Evolutionary conservation across 2,329 filamentous ascomycete genomes (phyloP).

Genomic region (Tothia fuscella): DNA sequence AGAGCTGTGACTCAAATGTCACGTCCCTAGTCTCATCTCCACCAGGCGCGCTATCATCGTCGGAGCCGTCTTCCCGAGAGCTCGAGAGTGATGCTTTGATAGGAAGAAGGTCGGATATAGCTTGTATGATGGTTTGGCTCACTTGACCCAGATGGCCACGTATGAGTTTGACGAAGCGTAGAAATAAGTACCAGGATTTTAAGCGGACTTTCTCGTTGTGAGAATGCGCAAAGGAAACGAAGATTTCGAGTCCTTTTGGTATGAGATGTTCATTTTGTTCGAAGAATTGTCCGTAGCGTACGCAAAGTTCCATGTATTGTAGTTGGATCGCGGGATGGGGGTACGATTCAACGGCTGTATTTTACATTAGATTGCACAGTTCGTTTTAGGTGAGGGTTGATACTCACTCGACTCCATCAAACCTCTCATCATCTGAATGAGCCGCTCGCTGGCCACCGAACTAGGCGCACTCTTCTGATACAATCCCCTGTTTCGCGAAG

Average conservation of each 20-base stretch:
- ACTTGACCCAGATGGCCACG: conserved; percentile 75
- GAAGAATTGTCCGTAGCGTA: conserved; percentile 87
- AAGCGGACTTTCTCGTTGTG: conserved; percentile 76
- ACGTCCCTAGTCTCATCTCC: conserved; percentile 46
- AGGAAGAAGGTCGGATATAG: conserved; percentile 73
- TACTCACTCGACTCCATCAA: conserved; percentile 80
- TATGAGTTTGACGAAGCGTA: conserved; percentile 81
- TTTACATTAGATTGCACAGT: background rate
- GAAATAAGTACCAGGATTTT: conserved; percentile 94
- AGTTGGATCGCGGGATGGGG: conserved; percentile 84
- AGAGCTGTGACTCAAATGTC: conserved; percentile 84
- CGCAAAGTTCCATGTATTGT: conserved; percentile 97
- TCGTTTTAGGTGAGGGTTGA: background rate
- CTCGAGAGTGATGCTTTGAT: conserved; percentile 83
- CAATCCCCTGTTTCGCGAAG: conserved; percentile 77
- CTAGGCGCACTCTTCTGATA: conserved; percentile 76
- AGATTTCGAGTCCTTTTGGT: conserved; percentile 77
- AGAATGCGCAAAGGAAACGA: conserved; percentile 82
- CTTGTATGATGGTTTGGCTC: conserved; percentile 81
- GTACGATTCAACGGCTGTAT: conserved; percentile 65
- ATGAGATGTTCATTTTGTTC: conserved; percentile 73
- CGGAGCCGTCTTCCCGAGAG: conserved; percentile 73
- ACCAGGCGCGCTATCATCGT: conserved; percentile 50
- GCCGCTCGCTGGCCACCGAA: conserved; percentile 63
- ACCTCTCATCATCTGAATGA: conserved; percentile 86